Evolutionary conservation across 202 grass and related monocot species (phyloP).

Genomic region (Saccharum hybrid): DNA sequence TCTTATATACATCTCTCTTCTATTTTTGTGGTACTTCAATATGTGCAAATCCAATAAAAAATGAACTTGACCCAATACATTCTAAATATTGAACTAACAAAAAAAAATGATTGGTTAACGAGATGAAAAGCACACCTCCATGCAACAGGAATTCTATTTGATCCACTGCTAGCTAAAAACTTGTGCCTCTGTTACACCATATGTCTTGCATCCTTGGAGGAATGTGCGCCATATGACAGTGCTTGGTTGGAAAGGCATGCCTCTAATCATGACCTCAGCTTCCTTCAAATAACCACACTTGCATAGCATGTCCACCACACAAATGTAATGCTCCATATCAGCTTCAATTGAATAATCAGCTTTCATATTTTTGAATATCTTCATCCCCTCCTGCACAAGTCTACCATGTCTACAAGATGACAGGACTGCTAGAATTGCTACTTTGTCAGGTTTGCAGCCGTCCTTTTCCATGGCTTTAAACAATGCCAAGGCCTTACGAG

Average conservation of each 20-base stretch:
- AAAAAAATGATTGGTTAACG: background rate
- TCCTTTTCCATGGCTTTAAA: constrained; percentile 70
- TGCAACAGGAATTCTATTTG: constrained; percentile 12
- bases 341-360: constrained; percentile 58
- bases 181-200: constrained; percentile 44
- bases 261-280: constrained; percentile 64
- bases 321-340: constrained; percentile 81
- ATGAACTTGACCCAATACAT: constrained; percentile 22
- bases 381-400: constrained; percentile 67
- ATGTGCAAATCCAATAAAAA: constrained; percentile 14
- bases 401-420: constrained; percentile 76
- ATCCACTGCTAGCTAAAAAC: constrained; percentile 35
- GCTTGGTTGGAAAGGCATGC: constrained; percentile 77
- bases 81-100: constrained; percentile 27
- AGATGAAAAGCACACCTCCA: constrained; percentile 26
- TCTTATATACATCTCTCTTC: background rate
- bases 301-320: constrained; percentile 75
- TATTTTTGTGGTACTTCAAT: constrained; percentile 3
- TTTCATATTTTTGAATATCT: constrained; percentile 67
- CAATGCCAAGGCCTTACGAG: constrained; percentile 60
- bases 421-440: constrained; percentile 72
- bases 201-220: constrained; percentile 74
- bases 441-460: constrained; percentile 66
- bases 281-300: constrained; percentile 66
- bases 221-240: constrained; percentile 64